A percentile compares a stretch with the other conserved stretches of the same genome.
Evolutionary conservation across 495 filamentous ascomycete genomes (phyloP).

Genomic region (Ramalina peruviana): DNA sequence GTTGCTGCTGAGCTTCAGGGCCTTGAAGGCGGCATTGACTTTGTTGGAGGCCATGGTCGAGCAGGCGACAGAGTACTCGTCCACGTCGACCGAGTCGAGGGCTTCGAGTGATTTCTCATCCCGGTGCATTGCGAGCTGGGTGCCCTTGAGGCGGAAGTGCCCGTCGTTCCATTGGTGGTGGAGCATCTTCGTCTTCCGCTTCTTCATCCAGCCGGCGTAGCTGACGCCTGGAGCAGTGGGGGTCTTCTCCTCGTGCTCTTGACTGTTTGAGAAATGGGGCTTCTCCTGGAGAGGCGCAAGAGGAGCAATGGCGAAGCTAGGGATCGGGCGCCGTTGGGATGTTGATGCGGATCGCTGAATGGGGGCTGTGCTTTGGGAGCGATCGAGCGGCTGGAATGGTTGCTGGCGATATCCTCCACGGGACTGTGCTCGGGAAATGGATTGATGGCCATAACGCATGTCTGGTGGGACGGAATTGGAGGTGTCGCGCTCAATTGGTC

Average conservation of each 20-base stretch:
- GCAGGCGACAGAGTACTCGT: conserved; percentile 90
- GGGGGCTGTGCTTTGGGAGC: conserved; percentile 16
- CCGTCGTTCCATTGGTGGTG: conserved; percentile 89
- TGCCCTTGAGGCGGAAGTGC: conserved; percentile 77
- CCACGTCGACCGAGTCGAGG: conserved; percentile 79
- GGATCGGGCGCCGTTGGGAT: conserved; percentile 8
- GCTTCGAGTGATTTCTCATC: conserved; percentile 43
- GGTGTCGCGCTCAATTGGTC: conserved; percentile 52
- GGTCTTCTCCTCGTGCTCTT: conserved; percentile 11
- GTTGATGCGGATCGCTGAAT: conserved; percentile 11
- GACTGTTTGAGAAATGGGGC: conserved; percentile 22
- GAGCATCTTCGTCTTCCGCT: conserved; percentile 77
- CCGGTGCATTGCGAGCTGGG: conserved; percentile 66
- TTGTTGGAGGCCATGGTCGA: conserved; percentile 60
- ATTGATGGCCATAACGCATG: conserved; percentile 45
- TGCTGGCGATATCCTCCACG: conserved; percentile 17
- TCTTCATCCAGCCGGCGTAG: conserved; percentile 83
- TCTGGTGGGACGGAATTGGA: conserved; percentile 89
- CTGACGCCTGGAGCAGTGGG: conserved; percentile 30
- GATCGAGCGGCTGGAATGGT: conserved; percentile 15
- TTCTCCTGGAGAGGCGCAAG: conserved; percentile 19
- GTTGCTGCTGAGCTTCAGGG: conserved; percentile 52
- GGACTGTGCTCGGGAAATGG: conserved; percentile 14
- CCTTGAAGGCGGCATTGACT: conserved; percentile 77
- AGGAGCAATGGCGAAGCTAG: conserved; percentile 20